phyloP scores from a whole-genome alignment of 345 rosid species.

The Eucalyptus albens region DNA sequence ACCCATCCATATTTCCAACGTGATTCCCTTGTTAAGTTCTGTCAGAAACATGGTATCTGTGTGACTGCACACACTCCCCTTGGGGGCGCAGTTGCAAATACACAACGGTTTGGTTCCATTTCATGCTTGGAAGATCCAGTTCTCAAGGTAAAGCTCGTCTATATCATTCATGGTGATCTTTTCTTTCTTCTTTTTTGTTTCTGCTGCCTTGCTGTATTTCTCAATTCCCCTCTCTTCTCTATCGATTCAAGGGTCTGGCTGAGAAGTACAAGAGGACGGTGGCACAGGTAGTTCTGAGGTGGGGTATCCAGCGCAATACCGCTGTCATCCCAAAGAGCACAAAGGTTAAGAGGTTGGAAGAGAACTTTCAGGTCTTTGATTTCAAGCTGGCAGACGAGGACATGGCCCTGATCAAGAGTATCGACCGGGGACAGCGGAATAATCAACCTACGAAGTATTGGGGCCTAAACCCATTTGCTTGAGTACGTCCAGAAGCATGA shows the following conservation, averaged over 20 bases:
- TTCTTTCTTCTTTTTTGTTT: neutral
- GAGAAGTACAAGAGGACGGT: constrained; percentile 66
- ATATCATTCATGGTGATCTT: neutral
- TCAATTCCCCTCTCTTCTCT: neutral
- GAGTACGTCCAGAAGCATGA: neutral
- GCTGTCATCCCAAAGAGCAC: constrained; percentile 73
- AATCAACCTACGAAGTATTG: constrained; percentile 69
- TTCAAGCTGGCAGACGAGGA: constrained; percentile 59
- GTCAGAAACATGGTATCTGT: constrained; percentile 74
- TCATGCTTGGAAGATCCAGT: constrained; percentile 74
- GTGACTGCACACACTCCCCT: constrained; percentile 90
- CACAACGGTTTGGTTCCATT: constrained; percentile 56
- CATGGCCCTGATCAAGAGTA: constrained; percentile 44
- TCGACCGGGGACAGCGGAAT: constrained; percentile 58
- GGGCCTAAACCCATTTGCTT: constrained; percentile 76
- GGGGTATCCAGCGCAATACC: constrained; percentile 74
- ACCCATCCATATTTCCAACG: constrained; percentile 94
- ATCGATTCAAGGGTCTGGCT: constrained; percentile 41
- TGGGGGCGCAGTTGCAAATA: constrained; percentile 65
- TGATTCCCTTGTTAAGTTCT: constrained; percentile 75
- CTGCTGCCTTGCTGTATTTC: neutral
- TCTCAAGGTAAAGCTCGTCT: constrained; percentile 39
- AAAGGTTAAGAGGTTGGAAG: constrained; percentile 49
- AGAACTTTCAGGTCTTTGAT: constrained; percentile 51
- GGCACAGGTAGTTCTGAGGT: constrained; percentile 65